These are phyloP conservation scores for Talaromyces sp. DNA, from an alignment of 2,329 filamentous ascomycete species.

Conservation along the genomic window DNA sequence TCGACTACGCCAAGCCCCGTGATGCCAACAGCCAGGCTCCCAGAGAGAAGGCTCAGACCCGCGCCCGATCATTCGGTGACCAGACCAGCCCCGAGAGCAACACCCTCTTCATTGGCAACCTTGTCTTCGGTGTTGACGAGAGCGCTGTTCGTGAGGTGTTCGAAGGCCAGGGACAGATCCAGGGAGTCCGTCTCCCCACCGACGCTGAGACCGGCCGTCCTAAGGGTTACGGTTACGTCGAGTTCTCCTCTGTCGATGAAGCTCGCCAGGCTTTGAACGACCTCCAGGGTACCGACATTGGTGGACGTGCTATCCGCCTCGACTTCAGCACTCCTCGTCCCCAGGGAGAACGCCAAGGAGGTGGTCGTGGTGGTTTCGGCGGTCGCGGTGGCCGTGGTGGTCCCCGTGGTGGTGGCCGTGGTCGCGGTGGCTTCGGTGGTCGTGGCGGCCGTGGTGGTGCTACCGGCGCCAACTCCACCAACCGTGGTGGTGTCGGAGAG, in stretches of 20 bases:
- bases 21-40: slow-evolving; percentile 60
- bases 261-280: slow-evolving; percentile 71
- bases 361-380: slow-evolving; percentile 49
- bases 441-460: slow-evolving; percentile 38
- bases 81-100: slow-evolving; percentile 74
- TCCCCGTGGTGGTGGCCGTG: slow-evolving; percentile 51
- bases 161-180: slow-evolving; percentile 66
- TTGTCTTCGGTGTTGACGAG: slow-evolving; percentile 80
- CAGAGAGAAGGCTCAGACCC: slow-evolving; percentile 58
- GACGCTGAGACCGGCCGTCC: slow-evolving; percentile 78
- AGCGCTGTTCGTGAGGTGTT: slow-evolving; percentile 74
- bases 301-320: slow-evolving; percentile 72
- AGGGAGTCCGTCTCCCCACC: slow-evolving; percentile 82
- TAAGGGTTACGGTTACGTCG: slow-evolving; percentile 92
- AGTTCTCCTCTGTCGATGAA: slow-evolving; percentile 78
- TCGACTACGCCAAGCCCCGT: slow-evolving; percentile 73
- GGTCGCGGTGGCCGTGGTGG: slow-evolving; percentile 53
- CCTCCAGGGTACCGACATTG: slow-evolving; percentile 70
- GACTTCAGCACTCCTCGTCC: slow-evolving; percentile 74
- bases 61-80: slow-evolving; percentile 67
- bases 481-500: slow-evolving; percentile 51
- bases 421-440: slow-evolving; percentile 36
- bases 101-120: slow-evolving; percentile 88
- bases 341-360: slow-evolving; percentile 49
- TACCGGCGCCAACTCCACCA: slow-evolving; percentile 40